Base-by-base conservation (phyloP, 306 rosid species). In the Vigna trinervia region DNA sequence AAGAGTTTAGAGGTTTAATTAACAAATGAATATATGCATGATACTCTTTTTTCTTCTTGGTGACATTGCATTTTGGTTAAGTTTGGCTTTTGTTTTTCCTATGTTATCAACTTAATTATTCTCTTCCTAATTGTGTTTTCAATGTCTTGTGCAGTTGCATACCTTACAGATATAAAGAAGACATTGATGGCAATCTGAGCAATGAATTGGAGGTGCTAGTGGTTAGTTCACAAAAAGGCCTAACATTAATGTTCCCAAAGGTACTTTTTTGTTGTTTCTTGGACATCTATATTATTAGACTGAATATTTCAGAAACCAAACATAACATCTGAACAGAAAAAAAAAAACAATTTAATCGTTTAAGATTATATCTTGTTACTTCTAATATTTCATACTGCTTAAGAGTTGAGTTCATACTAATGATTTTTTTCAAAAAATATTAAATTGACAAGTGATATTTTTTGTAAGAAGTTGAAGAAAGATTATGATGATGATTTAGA, bases 161-260 rank as follows among this genome's bases (percentile, higher is more conserved):
- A 63, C 98, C 98, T 1, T 94, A 94, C 32, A 86, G 97, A 85
- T 89, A 78, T 30, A 94, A 87, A 80, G 67, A 78, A 63, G 85
- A 77, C 8, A 45, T 43, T 30, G 69, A 86, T 65, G 94, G 90
- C 28, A 70, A 52, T 54, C 45, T 34, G 17, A 60, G 82, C 71
- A 73, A 89, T 84, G 95, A 88, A 71, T 52, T 92, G 80, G 98
- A 94, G 62, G 91, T 94, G 13, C 98, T 94, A 58, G 70, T 94
- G 14, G 92, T 94, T 47, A 94, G 93, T 83, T 92, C 98, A 53
- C 97, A 90, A 75, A 94, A 94, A 69, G 89, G 92, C 67, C 89
- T 88, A 52, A 84, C 82, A 69, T 86, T 89, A 9, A 89, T 92
- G 94, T 94, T 94, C 60, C 98, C 98, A 4, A 94, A 94, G 97